Evolutionary conservation across 768 basidiomycete genomes (phyloP).

Genomic region (Butyriboletus loyo): DNA sequence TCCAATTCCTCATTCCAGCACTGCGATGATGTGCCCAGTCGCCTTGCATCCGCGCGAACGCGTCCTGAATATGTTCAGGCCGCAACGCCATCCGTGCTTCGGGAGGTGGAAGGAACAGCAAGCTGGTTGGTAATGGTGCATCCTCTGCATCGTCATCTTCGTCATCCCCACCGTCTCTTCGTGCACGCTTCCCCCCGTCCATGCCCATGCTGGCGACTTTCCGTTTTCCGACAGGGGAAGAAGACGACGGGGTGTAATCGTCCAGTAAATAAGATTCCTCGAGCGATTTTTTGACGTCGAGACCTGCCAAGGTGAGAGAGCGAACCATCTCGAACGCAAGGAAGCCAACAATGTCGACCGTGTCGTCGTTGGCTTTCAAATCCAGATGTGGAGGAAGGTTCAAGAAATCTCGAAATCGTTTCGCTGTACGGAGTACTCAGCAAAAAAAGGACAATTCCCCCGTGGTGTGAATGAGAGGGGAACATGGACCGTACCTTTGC

Average conservation of each 20-base stretch:
- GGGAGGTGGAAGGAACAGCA: conserved; percentile 77
- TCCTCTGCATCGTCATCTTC: conserved; percentile 59
- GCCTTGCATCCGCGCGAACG: conserved; percentile 85
- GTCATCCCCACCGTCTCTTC: conserved; percentile 35
- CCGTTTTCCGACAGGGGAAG: conserved; percentile 28
- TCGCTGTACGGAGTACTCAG: conserved; percentile 48
- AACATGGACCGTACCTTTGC: conserved; percentile 68
- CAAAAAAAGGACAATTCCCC: neutral
- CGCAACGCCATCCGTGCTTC: conserved; percentile 75
- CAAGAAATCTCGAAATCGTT: conserved; percentile 93
- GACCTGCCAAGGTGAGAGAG: neutral
- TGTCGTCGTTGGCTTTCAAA: conserved; percentile 89
- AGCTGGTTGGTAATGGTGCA: conserved; percentile 62
- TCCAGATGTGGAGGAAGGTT: conserved; percentile 86
- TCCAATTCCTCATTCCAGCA: conserved; percentile 87
- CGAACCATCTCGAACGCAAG: neutral
- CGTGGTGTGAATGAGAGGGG: neutral
- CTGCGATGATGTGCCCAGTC: conserved; percentile 79
- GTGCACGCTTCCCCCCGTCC: neutral
- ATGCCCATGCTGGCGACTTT: neutral
- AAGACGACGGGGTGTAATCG: neutral
- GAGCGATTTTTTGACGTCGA: neutral
- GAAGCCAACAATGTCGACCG: neutral
- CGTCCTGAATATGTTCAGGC: conserved; percentile 88
- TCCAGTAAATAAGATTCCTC: neutral